Base-by-base conservation (phyloP, 164 flowering plant genomes). In the Berberis vulgaris region DNA sequence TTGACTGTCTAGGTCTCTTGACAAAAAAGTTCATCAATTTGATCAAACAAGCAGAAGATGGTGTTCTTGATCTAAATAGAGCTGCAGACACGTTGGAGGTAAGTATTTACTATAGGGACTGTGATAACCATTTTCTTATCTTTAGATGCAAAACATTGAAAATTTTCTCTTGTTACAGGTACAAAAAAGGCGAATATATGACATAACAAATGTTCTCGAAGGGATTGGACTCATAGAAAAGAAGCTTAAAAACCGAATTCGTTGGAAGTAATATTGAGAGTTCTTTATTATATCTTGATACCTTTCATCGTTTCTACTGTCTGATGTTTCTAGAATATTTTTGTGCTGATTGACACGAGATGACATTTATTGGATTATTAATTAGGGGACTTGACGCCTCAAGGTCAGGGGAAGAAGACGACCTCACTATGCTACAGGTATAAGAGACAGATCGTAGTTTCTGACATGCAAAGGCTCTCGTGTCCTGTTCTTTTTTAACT, bases 161-260 rank as follows among this genome's bases (percentile, higher is more conserved):
- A 40, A 41, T 52, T 63, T 63, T 44, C 65, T 52, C n/a, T 10
- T 10, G n/a, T 52, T 52, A 54, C 80, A 93, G 97, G 98, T 94
- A 45, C 98, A 94, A 62, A 94, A 94, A 75, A 82, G 98, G 75
- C 79, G 97, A 62, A 91, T 94, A 72, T 94, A 94, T 80, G 96
- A 94, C 77, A 94, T 94, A 65, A 94, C 97, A 54, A 94, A 91
- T 83, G 98, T 94, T 45, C 73, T 94, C 72, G 97, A 94, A 79
- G 98, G 98, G 69, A 87, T 94, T 71, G 97, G 95, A 61, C 96
- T 88, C 45, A 91, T 94, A 61, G 96, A 94, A 71, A 94, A 94
- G 81, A 88, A 87, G 78, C 86, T 91, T 59, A 90, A 91, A 76
- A 94, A 91, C 83, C 83, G 86, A 76, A 94, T 94, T 59, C 93